Base-by-base conservation (phyloP, 2,329 filamentous ascomycete species). In the Xylaria multiplex region DNA sequence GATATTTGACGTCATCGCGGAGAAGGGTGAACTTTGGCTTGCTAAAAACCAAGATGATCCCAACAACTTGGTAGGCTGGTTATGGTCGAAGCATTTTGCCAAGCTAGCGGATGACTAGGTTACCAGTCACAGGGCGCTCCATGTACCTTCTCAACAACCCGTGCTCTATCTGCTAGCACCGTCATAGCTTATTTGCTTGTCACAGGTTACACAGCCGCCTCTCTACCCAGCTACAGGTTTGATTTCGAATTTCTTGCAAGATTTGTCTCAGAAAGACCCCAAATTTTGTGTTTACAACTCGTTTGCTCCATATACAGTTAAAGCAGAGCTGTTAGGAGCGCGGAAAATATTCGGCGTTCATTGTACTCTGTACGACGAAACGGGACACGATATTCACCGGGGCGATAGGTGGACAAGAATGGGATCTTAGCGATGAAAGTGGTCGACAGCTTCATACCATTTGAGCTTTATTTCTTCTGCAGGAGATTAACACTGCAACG, bases 81-180 rank as follows among this genome's bases (percentile, higher is more conserved):
- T 99, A 74, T 99, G 96, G 96, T 97, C 94, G 74, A 97, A 97
- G 79, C 96, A 99, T 81, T 99, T 99, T 83, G 91, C 91, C 59
- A 88, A 87, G 76, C 76, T 89, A 69, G 86, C 86, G 55, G 86
- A 88, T 75, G 76, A 78, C 56, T 78, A 75, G 55, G 43, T 32
- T 19, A 16, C 32, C 37, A 62, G 22, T 8, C 13, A 40, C 11
- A 35, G 3, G 24, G 27, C 24, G 13, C 32, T 27, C 27, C 57
- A 59, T 54, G 46, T 42, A 13, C 22, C 24, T 42, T 42, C 42
- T 24, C n/a, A 27, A 30, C 45, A 55, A n/a, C 24, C 32, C n/a
- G 42, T 19, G 13, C 22, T 40, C 14, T 42, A n/a, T 40, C 14
- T 27, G 43, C 40, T 42, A 6, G 37, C 24, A 46, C 24, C 14